Conservation (phyloP, 2,329 filamentous ascomycete genomes). For the Sclerotinia sclerotiorum region DNA sequence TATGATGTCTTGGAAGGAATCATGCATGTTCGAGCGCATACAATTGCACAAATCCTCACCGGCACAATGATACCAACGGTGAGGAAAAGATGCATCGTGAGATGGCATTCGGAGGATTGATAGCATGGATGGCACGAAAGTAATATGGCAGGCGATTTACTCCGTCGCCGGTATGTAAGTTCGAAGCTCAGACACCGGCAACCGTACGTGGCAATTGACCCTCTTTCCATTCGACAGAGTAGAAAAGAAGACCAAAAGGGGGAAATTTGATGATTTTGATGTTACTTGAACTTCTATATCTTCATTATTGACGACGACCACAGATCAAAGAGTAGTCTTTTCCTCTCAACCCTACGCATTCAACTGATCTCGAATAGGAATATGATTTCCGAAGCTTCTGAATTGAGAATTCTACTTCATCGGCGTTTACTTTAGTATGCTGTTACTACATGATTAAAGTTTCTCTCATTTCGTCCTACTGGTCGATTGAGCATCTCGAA, state of each 20-base stretch:
- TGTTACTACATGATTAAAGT: not conserved
- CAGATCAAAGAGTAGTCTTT: not conserved
- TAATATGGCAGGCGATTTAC: not conserved
- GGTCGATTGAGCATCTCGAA: not conserved
- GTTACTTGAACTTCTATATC: not conserved
- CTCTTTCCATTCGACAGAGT: not conserved
- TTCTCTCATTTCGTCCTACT: not conserved
- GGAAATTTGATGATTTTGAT: not conserved
- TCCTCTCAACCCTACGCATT: not conserved
- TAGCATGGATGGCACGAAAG: not conserved
- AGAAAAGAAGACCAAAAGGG: not conserved
- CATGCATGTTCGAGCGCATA: not conserved
- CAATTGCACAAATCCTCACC: not conserved
- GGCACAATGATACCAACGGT: not conserved
- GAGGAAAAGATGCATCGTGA: slow-evolving; percentile 20
- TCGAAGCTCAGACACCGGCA: not conserved
- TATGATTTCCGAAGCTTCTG: not conserved
- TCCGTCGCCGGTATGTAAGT: not conserved
- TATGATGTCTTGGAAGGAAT: not conserved
- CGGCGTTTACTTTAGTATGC: not conserved
- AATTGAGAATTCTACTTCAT: not conserved
- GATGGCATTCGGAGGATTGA: slow-evolving; percentile 7
- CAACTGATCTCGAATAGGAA: not conserved
- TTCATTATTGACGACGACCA: not conserved
- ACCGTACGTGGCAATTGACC: slow-evolving; percentile 7